Percentiles rank a stretch among this genome's conserved stretches.
These are phyloP conservation scores for Nidularia pulvinata DNA, from an alignment of 768 basidiomycete genomes.

Conservation along the genomic window DNA sequence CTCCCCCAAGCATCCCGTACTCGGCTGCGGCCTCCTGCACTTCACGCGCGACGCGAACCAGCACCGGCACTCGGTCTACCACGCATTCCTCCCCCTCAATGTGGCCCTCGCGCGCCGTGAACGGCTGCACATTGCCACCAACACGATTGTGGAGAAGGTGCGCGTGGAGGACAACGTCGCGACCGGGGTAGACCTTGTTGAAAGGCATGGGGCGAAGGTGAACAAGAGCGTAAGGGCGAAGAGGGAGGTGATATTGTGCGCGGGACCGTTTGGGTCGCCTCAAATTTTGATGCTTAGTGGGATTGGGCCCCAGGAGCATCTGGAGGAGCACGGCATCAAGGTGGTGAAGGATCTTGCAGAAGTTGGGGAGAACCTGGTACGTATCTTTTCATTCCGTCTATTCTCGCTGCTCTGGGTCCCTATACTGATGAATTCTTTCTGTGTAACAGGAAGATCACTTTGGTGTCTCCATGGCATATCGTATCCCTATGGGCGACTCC, in stretches of 20 bases:
- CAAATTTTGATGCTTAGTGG: constrained; percentile 41
- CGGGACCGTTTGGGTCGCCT: constrained; percentile 38
- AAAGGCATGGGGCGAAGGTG: no score
- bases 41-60: constrained; percentile 7
- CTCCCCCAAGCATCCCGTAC: constrained; percentile 6
- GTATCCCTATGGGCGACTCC: constrained; percentile 26
- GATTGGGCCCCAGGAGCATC: constrained; percentile 34
- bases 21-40: constrained; percentile 8
- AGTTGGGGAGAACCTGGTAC: constrained; percentile 27
- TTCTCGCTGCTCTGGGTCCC: neutral
- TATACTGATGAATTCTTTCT: no score
- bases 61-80: constrained; percentile 10
- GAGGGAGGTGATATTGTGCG: constrained; percentile 25
- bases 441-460: constrained; percentile 35
- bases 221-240: no score
- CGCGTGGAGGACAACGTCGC: no score
- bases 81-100: constrained; percentile 13
- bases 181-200: no score
- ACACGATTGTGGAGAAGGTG: constrained; percentile 7
- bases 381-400: neutral
- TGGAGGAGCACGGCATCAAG: constrained; percentile 21
- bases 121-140: constrained; percentile 9
- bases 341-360: constrained; percentile 26
- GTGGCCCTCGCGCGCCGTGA: neutral
- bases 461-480: constrained; percentile 26